Base-by-base conservation (phyloP, 805 yeast species). In the Dipodascus albidus region DNA sequence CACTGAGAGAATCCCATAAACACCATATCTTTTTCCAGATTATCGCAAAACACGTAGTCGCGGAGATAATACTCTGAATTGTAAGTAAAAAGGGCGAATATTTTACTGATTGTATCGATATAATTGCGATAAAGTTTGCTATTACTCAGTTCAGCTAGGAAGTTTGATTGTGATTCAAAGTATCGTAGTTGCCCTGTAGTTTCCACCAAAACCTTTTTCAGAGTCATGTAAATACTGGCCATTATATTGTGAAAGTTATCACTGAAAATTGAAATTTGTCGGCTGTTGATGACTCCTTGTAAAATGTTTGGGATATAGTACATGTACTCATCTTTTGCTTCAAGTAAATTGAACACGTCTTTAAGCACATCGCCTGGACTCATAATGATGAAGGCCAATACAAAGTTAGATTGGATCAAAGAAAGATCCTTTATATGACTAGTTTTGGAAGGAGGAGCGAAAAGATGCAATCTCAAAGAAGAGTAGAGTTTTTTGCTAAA, bases 241-340 rank as follows among this genome's bases (percentile, higher is more conserved):
- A 38, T 11, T 38, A 17, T 38, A 19, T 38, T n/a, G 20, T 17
- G 6, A 14, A 11, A 38, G 6, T 38, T 11, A 6, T 38, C 44
- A 19, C 4, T 14, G n/a, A 38, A 38, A 6, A 38, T 38, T n/a
- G 4, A 19, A 6, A 38, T 14, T 14, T 38, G 44, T 38, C 44
- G 44, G n/a, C 20, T 6, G 4, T 38, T 38, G 44, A 38, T 38
- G 20, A 38, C n/a, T 11, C 44, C 44, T 38, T 38, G 14, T 6
- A 38, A 17, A 19, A 38, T 38, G 20, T 38, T 38, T 4, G 44
- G 44, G 20, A 38, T 38, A 38, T 38, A 38, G n/a, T 38, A 38
- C 44, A 38, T 38, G 44, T n/a, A 38, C 20, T 38, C 44, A 38
- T 38, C 44, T 17, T 38, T 38, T 38, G 44, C 17, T n/a, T 38